Evolutionary conservation across 305 asterid species (phyloP), one percentile per base, ranked within the genome.

Genomic region (Petunia hybrid): DNA sequence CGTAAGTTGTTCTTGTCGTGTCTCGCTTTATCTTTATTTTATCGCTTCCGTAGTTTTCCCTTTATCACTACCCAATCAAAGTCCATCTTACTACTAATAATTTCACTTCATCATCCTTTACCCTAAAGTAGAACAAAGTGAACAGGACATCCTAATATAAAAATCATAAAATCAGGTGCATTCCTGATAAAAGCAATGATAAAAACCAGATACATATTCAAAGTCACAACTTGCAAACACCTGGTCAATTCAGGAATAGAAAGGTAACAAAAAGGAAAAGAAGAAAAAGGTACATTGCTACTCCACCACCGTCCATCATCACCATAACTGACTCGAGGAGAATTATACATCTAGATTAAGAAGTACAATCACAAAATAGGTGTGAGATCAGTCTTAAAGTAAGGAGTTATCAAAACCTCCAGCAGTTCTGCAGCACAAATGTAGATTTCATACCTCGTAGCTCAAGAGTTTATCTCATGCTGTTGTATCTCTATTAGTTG

Each of bases 401-500:
- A 39, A 1, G 71, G 4, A 9, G 48, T 65, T 39, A 65, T 39
- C 48, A 65, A 64, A 64, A 38, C 46, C 12, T 38, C 22, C 45
- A 12, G 46, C 43, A 36, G 8, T 36, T 39, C 45, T 39, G 12
- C 0, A 22, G 70, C 4, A 64, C 70, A 64, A 65, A 65, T 39
- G 39, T 53, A 51, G 79, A 77, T 6, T 12, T 63, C 68, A 22
- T 75, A 68, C 81, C 83, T 83, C 55, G 66, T 74, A 66, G 46
- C 41, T 51, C 60, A 64, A 48, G 65, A 56, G 76, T 74, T 78
- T 73, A 8, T 84, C 77, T 56, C 77, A n/a, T 48, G 7, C 36
- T 65, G 59, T 22, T 77, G 82, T 82, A 79, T 22, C 38, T 80
- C 56, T 4, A 51, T 87, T 89, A 88, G 48, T 46, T 82, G 5